phyloP scores from a whole-genome alignment of 129 eudicot genomes.

The Artemisia argyi region DNA sequence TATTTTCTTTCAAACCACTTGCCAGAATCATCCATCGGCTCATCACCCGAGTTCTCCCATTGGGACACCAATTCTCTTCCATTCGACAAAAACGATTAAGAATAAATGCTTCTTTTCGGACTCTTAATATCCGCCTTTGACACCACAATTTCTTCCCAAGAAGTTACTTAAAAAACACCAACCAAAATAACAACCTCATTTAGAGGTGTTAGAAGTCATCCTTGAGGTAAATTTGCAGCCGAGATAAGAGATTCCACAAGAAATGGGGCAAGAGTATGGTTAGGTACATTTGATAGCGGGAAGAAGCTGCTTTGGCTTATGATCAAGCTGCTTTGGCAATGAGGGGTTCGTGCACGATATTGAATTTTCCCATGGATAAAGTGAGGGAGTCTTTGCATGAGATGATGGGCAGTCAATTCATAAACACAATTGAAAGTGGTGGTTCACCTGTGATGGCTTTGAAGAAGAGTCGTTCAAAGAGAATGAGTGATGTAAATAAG shows the following conservation, averaged over 20 bases:
- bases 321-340: conserved; percentile 74
- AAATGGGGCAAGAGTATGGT: conserved; percentile 70
- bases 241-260: conserved; percentile 82
- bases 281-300: conserved; percentile 74
- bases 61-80: conserved; percentile 45
- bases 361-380: conserved; percentile 64
- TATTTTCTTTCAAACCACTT: conserved; percentile 36
- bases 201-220: conserved; percentile 70
- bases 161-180: conserved; percentile 29
- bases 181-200: conserved; percentile 35
- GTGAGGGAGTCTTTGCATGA: conserved; percentile 62
- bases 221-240: conserved; percentile 83
- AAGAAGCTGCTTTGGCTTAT: conserved; percentile 76
- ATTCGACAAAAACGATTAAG: conserved; percentile 48
- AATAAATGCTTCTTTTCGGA: conserved; percentile 52
- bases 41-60: conserved; percentile 33
- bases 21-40: conserved; percentile 49
- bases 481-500: conserved; percentile 37
- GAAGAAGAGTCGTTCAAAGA: conserved; percentile 59
- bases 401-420: conserved; percentile 29
- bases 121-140: conserved; percentile 32
- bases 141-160: conserved; percentile 13
- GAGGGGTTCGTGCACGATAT: conserved; percentile 56
- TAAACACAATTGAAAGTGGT: conserved; percentile 31
- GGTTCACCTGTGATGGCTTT: conserved; percentile 64